These are phyloP conservation scores for Lipomyces spencermartinsiae DNA, from an alignment of 805 yeast species.

Conservation along the genomic window DNA sequence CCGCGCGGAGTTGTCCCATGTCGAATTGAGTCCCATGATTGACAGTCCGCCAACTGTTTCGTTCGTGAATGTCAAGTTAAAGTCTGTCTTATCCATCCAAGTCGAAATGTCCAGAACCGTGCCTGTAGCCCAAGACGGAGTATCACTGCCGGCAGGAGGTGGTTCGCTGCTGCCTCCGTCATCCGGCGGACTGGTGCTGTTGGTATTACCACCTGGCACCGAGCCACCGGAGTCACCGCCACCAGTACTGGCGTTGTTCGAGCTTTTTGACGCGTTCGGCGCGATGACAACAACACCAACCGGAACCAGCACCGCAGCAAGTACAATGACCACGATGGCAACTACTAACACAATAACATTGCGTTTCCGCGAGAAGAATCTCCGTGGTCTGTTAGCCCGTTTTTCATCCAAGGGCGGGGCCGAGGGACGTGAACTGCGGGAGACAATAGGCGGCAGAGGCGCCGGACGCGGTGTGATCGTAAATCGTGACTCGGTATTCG, in stretches of 20 bases:
- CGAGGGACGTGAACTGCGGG: constrained; percentile 1
- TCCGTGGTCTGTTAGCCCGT: not conserved
- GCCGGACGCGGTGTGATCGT: not conserved
- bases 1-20: constrained; percentile 44
- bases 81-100: constrained; percentile 46
- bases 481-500: constrained; percentile 6
- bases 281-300: constrained; percentile 43
- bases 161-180: constrained; percentile 13
- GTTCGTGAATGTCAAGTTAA: constrained; percentile 47
- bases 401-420: not conserved
- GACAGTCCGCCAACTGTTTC: constrained; percentile 47
- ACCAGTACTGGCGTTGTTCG: not conserved
- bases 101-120: constrained; percentile 44
- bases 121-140: constrained; percentile 42
- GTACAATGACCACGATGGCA: constrained; percentile 32
- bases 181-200: constrained; percentile 14
- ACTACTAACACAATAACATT: constrained; percentile 17
- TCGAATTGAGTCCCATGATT: constrained; percentile 47
- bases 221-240: not conserved
- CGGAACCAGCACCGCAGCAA: constrained; percentile 44
- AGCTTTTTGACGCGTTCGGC: constrained; percentile 10
- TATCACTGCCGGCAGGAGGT: constrained; percentile 8
- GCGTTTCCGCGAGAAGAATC: constrained; percentile 6
- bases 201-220: not conserved
- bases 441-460: constrained; percentile 1